Percentiles rank a stretch among this genome's conserved stretches.
Evolutionary conservation across 2,329 filamentous ascomycete genomes (phyloP).

Genomic region (Aspergillus cejpii): DNA sequence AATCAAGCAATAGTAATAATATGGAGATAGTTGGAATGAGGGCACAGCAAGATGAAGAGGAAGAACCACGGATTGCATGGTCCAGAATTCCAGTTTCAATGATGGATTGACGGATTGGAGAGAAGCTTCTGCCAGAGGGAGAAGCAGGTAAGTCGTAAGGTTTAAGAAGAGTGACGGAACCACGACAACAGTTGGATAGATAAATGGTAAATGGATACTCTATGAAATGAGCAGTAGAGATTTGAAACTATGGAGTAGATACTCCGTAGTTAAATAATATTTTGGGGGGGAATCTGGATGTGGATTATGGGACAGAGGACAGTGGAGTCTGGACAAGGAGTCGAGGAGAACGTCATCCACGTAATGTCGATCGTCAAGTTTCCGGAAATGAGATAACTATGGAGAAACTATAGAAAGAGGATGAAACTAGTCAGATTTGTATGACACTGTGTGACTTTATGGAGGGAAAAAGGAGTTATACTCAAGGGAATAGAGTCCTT

Average conservation of each 20-base stretch:
- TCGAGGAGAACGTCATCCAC: constrained; percentile 20
- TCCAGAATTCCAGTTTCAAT: constrained; percentile 9
- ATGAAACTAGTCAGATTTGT: background rate
- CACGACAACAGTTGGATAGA: background rate
- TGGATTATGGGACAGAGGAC: too few species aligned
- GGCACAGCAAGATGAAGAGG: constrained; percentile 6
- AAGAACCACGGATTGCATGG: constrained; percentile 21
- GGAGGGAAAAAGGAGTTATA: background rate
- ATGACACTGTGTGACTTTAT: too few species aligned
- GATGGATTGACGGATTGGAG: background rate
- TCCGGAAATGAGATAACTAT: background rate
- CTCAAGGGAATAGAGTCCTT: background rate
- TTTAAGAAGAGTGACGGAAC: background rate
- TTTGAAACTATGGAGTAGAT: too few species aligned
- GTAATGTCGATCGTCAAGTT: constrained; percentile 20
- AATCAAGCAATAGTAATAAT: constrained; percentile 10
- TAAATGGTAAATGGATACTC: background rate
- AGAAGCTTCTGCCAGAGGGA: background rate
- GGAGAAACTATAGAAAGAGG: too few species aligned
- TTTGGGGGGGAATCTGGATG: constrained; percentile 10
- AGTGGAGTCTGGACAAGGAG: too few species aligned
- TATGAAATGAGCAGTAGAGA: background rate
- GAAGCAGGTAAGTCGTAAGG: background rate
- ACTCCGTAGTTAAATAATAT: too few species aligned
- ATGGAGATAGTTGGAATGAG: constrained; percentile 4